Evolutionary conservation across 2,329 filamentous ascomycete genomes (phyloP), one percentile per base, ranked within the genome.

Genomic region (Eutypa lata): DNA sequence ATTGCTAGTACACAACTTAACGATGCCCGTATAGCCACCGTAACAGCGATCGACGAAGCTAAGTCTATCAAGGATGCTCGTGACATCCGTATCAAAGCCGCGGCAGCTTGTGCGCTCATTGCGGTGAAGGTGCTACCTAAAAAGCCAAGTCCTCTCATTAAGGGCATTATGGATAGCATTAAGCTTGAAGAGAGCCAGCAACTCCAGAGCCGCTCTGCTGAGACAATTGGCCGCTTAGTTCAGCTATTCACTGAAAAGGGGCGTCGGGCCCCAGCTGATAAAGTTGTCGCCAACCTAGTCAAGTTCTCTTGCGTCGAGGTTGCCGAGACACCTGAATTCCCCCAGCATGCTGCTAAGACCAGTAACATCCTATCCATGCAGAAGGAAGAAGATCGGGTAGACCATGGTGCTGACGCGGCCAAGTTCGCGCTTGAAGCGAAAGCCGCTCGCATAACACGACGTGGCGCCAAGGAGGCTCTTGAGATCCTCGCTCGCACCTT

Each of bases 221-320:
- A 83, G 14, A 92, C 91, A 3, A 89, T 99, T 49, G 90, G 91
- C 6, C 83, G 82, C 38, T 83, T 97, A 19, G 87, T 99, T n/a
- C 86, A 90, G 59, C 79, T 94, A 21, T 94, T 97, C 63, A 91
- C 91, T 3, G 82, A 85, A 42, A 84, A 85, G 51, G 88, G 90
- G 38, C 89, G 93, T 56, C 83, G 87, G 52, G 91, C 87, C 16
- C 91, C 95, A 13, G 92, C 94, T 16, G 92, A 97, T 69, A 99
- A 99, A 74, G 89, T 99, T 14, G 92, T 97, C 26, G 87, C 90
- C 46, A 99, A 99, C 66, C 73, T 99, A 49, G 90, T 96, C 73
- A 97, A 97, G 67, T 99, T 97, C 72, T 96, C 91, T 58, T 99
- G 94, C 66, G 91, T 97, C 65, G 94, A 99, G 68, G 96, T 95